phyloP scores from a whole-genome alignment of 225 moss, liverwort and hornwort species.

The Polytrichum formosum region DNA sequence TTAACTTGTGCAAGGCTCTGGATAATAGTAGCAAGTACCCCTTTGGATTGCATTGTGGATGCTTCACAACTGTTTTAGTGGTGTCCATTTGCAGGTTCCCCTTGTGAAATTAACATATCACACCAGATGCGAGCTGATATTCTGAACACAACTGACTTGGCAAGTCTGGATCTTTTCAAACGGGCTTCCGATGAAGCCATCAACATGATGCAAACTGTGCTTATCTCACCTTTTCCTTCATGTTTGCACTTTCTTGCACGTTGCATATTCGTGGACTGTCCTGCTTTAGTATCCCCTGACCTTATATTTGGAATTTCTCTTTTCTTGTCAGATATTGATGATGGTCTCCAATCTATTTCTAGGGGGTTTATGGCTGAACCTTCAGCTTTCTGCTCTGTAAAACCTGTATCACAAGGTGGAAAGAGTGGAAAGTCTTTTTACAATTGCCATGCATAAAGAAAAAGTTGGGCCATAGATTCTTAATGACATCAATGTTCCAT shows the following conservation, averaged over 20 bases:
- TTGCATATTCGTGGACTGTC: no score
- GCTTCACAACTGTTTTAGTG: no score
- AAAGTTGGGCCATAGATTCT: no score
- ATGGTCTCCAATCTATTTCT: background rate
- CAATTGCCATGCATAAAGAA: background rate
- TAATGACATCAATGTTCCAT: no score
- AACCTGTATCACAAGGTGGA: no score
- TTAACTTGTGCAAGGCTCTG: no score
- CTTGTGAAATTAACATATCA: constrained; percentile 40
- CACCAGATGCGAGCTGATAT: constrained; percentile 35
- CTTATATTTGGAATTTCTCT: background rate
- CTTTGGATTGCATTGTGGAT: no score
- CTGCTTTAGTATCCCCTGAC: no score
- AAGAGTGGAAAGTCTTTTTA: background rate
- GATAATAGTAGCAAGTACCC: no score
- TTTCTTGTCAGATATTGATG: background rate
- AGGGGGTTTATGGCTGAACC: background rate
- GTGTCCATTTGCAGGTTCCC: constrained; percentile 26
- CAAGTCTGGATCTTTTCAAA: constrained; percentile 31
- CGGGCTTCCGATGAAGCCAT: constrained; percentile 25
- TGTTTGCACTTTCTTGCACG: background rate
- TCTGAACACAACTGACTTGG: constrained; percentile 29
- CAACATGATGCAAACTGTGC: constrained; percentile 32
- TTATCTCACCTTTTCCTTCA: background rate
- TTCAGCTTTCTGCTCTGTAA: no score